Evolutionary conservation across 768 basidiomycete species (phyloP), one percentile per base, ranked within the genome.

Genomic region (Hygrophoropsis aurantiaca): DNA sequence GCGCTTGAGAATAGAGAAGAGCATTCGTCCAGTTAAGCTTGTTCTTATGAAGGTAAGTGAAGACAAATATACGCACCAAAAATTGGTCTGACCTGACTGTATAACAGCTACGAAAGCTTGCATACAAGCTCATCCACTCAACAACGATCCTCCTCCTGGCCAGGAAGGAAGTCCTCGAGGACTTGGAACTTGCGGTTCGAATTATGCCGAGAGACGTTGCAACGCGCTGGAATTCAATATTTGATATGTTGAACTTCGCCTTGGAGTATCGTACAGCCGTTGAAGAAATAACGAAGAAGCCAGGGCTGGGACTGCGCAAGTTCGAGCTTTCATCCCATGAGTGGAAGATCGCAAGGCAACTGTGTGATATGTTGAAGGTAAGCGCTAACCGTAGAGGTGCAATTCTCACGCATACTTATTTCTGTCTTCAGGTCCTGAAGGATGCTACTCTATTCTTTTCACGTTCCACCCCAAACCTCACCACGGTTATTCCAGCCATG

Each of bases 401-500:
- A 18, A 7, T 19, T 25, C 10, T 27, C 15, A 51, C 39, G n/a
- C 37, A n/a, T 38, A 6, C 7, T 32, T 34, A 40, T 16, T 41
- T 39, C 6, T 15, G 19, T 18, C 21, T 40, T 11, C 30, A 64
- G 59, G 42, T 55, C n/a, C 46, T 55, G 13, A 59, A 62, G 44
- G 42, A 63, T 36, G 51, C 58, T 5, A 63, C 58, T 10, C 30
- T 50, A 0, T 59, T 56, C 42, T 67, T 69, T 46, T 62, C 57
- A 7, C 11, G 41, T 1, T 48, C 49, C 1, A 51, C 39, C 0
- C 49, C 54, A 4, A 62, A 50, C 20, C 51, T 72, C 2, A 44
- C 62, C 1, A 51, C 44, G 1, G 64, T 70, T 13, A 64, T 71
- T 9, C 60, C 59, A 0, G 65, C 65, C 0, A 68, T 71, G 65